These are phyloP conservation scores for Scorias spongiosa DNA, from an alignment of 2,329 filamentous ascomycete genomes.

Conservation along the genomic window DNA sequence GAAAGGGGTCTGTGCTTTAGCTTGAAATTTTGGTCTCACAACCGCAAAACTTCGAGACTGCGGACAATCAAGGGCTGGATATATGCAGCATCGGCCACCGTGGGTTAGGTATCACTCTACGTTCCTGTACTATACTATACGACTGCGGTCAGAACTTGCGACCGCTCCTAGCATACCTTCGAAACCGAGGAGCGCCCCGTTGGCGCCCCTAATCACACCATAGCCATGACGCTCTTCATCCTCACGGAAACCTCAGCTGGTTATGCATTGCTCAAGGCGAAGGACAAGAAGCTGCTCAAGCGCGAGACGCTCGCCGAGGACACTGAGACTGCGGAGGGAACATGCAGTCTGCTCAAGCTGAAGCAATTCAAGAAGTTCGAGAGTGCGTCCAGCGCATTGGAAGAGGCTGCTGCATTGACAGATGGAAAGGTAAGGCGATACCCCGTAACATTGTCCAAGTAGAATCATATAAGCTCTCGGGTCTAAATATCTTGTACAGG, in stretches of 20 bases:
- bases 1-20: not conserved
- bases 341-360: slow-evolving; percentile 82
- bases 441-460: not conserved
- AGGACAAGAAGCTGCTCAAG: slow-evolving; percentile 96
- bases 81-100: too few relatives aligned
- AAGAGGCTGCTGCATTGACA: slow-evolving; percentile 75
- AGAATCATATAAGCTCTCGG: too few relatives aligned
- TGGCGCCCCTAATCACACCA: not conserved
- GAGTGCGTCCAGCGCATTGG: slow-evolving; percentile 74
- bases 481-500: slow-evolving; percentile 21
- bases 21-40: not conserved
- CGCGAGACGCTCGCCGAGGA: slow-evolving; percentile 64
- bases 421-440: slow-evolving; percentile 54
- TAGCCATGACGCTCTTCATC: slow-evolving; percentile 50
- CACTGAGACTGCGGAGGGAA: slow-evolving; percentile 64
- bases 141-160: too few relatives aligned
- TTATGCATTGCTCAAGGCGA: slow-evolving; percentile 95
- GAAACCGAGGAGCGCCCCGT: not conserved
- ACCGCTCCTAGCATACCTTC: not conserved
- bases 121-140: too few relatives aligned
- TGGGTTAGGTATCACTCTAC: too few relatives aligned
- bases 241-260: slow-evolving; percentile 89
- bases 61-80: too few relatives aligned
- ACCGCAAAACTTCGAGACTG: not conserved
- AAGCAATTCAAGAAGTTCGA: slow-evolving; percentile 98